Conservation (phyloP, 164 flowering plant genomes). For the Annona cherimola region DNA sequence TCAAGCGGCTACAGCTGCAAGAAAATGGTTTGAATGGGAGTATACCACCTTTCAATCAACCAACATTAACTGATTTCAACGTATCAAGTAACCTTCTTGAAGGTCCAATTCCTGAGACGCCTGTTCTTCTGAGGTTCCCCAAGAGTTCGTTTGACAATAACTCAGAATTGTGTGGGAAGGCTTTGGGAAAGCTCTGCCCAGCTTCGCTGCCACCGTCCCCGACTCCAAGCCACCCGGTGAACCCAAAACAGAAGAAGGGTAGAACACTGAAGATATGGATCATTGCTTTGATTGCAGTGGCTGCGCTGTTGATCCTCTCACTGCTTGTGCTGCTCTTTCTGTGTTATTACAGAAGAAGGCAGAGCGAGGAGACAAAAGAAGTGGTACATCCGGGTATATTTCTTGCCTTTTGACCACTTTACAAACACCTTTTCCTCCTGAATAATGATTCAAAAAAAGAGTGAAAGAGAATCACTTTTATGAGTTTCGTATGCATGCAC, state of each 20-base stretch:
- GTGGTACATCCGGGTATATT: slow-evolving; percentile 19
- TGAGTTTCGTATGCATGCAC: not conserved
- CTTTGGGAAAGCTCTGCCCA: slow-evolving; percentile 27
- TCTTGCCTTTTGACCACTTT: not conserved
- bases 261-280: slow-evolving; percentile 25
- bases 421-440: too few relatives aligned
- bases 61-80: slow-evolving; percentile 6
- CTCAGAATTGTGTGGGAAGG: slow-evolving; percentile 42
- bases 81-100: slow-evolving; percentile 15
- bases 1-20: slow-evolving; percentile 10
- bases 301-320: slow-evolving; percentile 29
- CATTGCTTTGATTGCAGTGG: slow-evolving; percentile 35
- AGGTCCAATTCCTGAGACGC: slow-evolving; percentile 13
- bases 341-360: slow-evolving; percentile 22
- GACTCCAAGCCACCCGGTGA: not conserved
- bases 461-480: not conserved
- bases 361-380: slow-evolving; percentile 6
- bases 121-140: slow-evolving; percentile 34
- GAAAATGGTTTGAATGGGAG: slow-evolving; percentile 8
- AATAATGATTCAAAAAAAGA: too few relatives aligned
- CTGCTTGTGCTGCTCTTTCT: slow-evolving; percentile 22
- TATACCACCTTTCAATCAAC: slow-evolving; percentile 17
- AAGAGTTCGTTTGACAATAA: slow-evolving; percentile 38
- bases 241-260: not conserved
- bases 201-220: slow-evolving; percentile 13